These are phyloP conservation scores for Leishmania tarentolae DNA, from an alignment of 208 protist genomes.

Conservation along the genomic window DNA sequence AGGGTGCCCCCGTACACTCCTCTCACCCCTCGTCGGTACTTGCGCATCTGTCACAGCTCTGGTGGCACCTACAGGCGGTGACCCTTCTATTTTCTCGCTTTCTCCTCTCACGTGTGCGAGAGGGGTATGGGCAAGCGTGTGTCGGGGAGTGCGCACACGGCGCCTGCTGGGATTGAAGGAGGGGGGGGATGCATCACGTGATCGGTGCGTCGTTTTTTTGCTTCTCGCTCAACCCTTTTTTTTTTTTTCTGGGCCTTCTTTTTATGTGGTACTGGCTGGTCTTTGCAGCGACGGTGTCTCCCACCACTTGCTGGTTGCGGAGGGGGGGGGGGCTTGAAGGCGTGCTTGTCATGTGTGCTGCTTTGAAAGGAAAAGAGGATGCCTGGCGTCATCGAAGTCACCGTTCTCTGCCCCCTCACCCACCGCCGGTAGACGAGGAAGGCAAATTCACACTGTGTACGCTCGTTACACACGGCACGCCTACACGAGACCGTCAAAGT, in stretches of 20 bases:
- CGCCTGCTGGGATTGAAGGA: neutral
- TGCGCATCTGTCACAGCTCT: neutral
- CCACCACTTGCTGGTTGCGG: neutral
- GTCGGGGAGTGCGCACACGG: neutral
- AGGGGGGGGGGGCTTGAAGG: neutral
- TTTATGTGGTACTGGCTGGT: neutral
- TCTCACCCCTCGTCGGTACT: neutral
- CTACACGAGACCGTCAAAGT: neutral
- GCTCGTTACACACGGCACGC: neutral
- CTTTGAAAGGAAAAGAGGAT: neutral
- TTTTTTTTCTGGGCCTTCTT: neutral
- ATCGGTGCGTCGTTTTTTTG: neutral
- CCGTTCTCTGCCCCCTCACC: neutral
- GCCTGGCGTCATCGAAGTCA: neutral
- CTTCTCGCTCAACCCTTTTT: neutral
- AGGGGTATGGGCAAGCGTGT: neutral
- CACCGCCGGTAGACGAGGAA: neutral
- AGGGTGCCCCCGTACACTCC: neutral
- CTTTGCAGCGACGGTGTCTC: neutral
- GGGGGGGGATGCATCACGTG: neutral
- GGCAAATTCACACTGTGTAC: neutral
- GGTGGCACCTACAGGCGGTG: neutral
- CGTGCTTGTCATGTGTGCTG: neutral
- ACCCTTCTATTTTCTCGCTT: neutral
- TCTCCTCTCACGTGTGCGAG: neutral